Evolutionary conservation across 164 flowering plant species (phyloP).

Genomic region (Santalum album): DNA sequence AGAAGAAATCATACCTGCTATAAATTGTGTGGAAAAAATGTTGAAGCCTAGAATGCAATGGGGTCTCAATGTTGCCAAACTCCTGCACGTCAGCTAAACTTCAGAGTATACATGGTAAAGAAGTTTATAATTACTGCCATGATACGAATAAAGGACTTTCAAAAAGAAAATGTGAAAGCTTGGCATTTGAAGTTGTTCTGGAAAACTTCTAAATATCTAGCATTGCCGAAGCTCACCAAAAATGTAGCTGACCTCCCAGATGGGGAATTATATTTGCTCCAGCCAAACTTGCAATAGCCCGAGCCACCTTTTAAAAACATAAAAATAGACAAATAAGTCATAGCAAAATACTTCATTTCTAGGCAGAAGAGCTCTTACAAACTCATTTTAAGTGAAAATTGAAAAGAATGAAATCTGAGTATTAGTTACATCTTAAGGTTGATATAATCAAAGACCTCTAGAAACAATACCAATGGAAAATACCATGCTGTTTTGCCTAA

Average conservation of each 20-base stretch:
- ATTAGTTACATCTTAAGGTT: background rate
- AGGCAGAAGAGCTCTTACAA: background rate
- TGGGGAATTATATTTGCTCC: slow-evolving; percentile 75
- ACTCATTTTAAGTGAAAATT: slow-evolving; percentile 1
- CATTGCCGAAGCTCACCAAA: slow-evolving; percentile 42
- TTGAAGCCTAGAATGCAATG: slow-evolving; percentile 66
- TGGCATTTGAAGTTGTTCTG: background rate
- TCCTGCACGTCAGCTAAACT: slow-evolving; percentile 45
- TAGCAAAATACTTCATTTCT: background rate
- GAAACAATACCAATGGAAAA: too few species aligned
- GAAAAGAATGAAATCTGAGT: background rate
- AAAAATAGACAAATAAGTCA: background rate
- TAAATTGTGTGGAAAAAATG: slow-evolving; percentile 72
- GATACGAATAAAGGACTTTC: background rate
- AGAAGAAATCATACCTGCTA: slow-evolving; percentile 34
- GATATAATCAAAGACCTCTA: too few species aligned
- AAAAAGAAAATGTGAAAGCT: background rate
- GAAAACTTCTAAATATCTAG: background rate
- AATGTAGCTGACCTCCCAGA: slow-evolving; percentile 82
- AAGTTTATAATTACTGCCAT: background rate
- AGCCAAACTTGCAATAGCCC: slow-evolving; percentile 94
- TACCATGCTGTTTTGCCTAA: too few species aligned
- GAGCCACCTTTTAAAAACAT: slow-evolving; percentile 63
- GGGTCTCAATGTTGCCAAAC: slow-evolving; percentile 87
- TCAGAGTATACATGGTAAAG: background rate